Evolutionary conservation across 2,329 filamentous ascomycete species (phyloP).

Genomic region (Amauroascus verrucosus): DNA sequence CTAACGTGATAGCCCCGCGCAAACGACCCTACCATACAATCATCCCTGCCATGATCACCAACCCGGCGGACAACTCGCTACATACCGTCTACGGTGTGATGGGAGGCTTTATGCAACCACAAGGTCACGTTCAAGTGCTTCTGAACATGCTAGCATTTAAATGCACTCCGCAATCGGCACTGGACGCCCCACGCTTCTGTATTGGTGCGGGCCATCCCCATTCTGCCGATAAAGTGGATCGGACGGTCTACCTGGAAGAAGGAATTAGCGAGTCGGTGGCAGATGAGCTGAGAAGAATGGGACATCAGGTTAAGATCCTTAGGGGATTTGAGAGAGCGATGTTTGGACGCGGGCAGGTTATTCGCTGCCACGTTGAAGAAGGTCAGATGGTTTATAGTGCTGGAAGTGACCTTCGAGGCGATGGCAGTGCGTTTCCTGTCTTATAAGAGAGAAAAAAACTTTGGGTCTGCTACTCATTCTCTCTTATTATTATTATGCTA

Average conservation of each 20-base stretch:
- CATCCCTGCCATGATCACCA: conserved; percentile 84
- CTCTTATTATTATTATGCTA: background rate
- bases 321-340: conserved; percentile 53
- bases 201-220: conserved; percentile 65
- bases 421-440: conserved; percentile 58
- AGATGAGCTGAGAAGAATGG: conserved; percentile 55
- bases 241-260: conserved; percentile 68
- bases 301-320: conserved; percentile 63
- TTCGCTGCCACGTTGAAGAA: conserved; percentile 68
- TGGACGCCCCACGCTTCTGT: conserved; percentile 86
- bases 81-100: conserved; percentile 90
- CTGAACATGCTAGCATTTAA: conserved; percentile 79
- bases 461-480: too few species aligned
- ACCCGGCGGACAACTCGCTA: conserved; percentile 59
- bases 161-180: conserved; percentile 71
- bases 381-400: conserved; percentile 68
- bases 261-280: conserved; percentile 62
- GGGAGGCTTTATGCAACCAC: conserved; percentile 98
- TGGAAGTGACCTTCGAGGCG: conserved; percentile 77
- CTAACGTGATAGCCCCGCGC: conserved; percentile 66
- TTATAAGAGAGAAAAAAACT: conserved; percentile 13
- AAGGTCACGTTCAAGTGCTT: conserved; percentile 88
- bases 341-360: conserved; percentile 83
- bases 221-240: conserved; percentile 45
- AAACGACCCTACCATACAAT: conserved; percentile 97